A percentile compares a stretch with the other conserved stretches of the same genome.
These are phyloP conservation scores for Candida yuanshanica DNA, from an alignment of 805 yeast genomes.

Conservation along the genomic window DNA sequence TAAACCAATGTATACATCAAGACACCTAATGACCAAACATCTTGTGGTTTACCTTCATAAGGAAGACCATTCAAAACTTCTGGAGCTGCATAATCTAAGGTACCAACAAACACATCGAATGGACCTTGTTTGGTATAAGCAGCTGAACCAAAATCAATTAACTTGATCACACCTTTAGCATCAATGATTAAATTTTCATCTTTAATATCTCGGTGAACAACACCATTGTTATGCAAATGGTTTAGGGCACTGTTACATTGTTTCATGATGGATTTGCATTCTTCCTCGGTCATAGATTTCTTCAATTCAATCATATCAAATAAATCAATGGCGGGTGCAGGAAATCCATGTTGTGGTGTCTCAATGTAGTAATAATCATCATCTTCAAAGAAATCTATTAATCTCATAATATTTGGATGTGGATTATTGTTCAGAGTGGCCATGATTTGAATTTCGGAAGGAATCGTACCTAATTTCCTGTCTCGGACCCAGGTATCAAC, in stretches of 20 bases:
- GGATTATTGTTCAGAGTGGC: slow-evolving; percentile 70
- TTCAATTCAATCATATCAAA: slow-evolving; percentile 89
- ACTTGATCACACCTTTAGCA: slow-evolving; percentile 68
- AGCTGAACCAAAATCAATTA: slow-evolving; percentile 94
- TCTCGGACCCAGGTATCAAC: slow-evolving; percentile 98
- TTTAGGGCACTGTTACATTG: slow-evolving; percentile 76
- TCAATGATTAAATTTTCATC: slow-evolving; percentile 93
- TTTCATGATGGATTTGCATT: slow-evolving; percentile 69
- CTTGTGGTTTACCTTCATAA: slow-evolving; percentile 91
- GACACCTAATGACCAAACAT: slow-evolving; percentile 95
- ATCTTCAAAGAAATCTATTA: slow-evolving; percentile 92
- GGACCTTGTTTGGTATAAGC: slow-evolving; percentile 90
- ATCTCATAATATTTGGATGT: slow-evolving; percentile 81
- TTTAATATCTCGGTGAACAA: slow-evolving; percentile 90
- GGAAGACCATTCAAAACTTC: slow-evolving; percentile 87
- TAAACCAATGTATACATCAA: slow-evolving; percentile 82
- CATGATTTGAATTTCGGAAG: slow-evolving; percentile 94
- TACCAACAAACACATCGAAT: slow-evolving; percentile 95
- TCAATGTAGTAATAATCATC: slow-evolving; percentile 84
- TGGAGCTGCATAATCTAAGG: slow-evolving; percentile 96
- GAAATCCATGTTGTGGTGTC: slow-evolving; percentile 83
- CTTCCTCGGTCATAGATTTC: slow-evolving; percentile 72
- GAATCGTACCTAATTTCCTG: slow-evolving; percentile 84
- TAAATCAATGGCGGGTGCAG: slow-evolving; percentile 82
- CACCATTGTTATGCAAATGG: slow-evolving; percentile 80